Base-by-base conservation (phyloP, 805 yeast species). In the Hanseniaspora vineae region DNA sequence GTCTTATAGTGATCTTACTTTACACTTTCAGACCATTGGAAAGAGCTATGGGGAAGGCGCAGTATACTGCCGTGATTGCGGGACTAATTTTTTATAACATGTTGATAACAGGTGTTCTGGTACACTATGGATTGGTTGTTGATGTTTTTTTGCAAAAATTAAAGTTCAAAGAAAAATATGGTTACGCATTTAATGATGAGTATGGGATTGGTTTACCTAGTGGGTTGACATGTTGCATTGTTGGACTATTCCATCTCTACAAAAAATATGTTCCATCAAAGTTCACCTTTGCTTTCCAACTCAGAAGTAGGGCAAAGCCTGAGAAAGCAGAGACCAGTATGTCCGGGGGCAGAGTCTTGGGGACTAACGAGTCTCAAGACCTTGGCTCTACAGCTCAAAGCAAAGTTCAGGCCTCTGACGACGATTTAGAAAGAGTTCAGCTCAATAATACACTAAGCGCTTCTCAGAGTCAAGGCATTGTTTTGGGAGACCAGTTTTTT, bases 21-120 rank as follows among this genome's bases (percentile, higher is more conserved):
- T 68, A 76, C 49, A 73, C 73, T 45, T 71, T 72, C 54, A 76
- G 80, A 57, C 71, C 69, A 39, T 52, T 80, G 46, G 87, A 80
- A 60, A 58, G 85, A 45, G 60, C 75, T 44, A 71, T 71, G 55
- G 85, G 85, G 1, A 70, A 80, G 12, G 60, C 71, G 44, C 77
- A 75, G 54, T 76, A 77, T 53, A 53, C 75, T 11, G 70, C 77
- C 35, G 55, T 75, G 14, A 56, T 79, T 2, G 47, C 68, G 1
- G 54, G 77, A 39, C 62, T 73, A 35, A 68, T 68, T 23, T 14
- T 71, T 1, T 80, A 78, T 64, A 79, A 78, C 50, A 60, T 73
- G 1, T 50, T 70, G 5, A 54, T 64, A 9, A 59, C 72, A 5
- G 59, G 69, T 37, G 68, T 1, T 48, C 70, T 35, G 67, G 71